phyloP scores from a whole-genome alignment of 306 rosid species.

The Cucurbita pepo region DNA sequence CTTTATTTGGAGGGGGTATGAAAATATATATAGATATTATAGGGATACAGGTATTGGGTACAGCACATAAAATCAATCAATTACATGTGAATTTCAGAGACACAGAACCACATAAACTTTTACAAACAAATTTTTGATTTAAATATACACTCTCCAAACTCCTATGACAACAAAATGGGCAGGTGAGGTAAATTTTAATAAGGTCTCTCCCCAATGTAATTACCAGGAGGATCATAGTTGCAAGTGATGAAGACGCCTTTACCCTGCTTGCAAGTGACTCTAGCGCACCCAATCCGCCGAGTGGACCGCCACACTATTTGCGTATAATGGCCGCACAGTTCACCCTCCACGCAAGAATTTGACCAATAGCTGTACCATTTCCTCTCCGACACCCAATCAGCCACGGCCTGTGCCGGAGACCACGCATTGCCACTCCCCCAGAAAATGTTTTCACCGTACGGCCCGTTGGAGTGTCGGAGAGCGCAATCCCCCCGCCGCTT shows the following conservation, averaged over 20 bases:
- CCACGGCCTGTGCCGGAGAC: slow-evolving; percentile 55
- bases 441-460: slow-evolving; percentile 82
- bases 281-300: slow-evolving; percentile 49
- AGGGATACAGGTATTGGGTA: not conserved
- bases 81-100: not conserved
- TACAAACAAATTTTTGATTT: not conserved
- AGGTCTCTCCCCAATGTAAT: slow-evolving; percentile 67
- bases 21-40: not conserved
- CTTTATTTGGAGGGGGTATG: not conserved
- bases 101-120: not conserved
- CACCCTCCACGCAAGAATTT: slow-evolving; percentile 38
- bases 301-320: slow-evolving; percentile 70
- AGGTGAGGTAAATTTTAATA: slow-evolving; percentile 18
- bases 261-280: slow-evolving; percentile 33
- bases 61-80: not conserved
- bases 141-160: not conserved
- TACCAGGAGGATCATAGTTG: slow-evolving; percentile 90
- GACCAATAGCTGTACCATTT: slow-evolving; percentile 35
- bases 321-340: slow-evolving; percentile 77
- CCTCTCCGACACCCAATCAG: slow-evolving; percentile 56
- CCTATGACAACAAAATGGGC: not conserved
- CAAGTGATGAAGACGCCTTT: slow-evolving; percentile 68
- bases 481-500: slow-evolving; percentile 55
- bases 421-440: slow-evolving; percentile 84
- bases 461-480: slow-evolving; percentile 59